Percentiles rank a stretch among this genome's conserved stretches.
Evolutionary conservation across 768 basidiomycete genomes (phyloP).

Genomic region (Hypsizygus marmoreus): DNA sequence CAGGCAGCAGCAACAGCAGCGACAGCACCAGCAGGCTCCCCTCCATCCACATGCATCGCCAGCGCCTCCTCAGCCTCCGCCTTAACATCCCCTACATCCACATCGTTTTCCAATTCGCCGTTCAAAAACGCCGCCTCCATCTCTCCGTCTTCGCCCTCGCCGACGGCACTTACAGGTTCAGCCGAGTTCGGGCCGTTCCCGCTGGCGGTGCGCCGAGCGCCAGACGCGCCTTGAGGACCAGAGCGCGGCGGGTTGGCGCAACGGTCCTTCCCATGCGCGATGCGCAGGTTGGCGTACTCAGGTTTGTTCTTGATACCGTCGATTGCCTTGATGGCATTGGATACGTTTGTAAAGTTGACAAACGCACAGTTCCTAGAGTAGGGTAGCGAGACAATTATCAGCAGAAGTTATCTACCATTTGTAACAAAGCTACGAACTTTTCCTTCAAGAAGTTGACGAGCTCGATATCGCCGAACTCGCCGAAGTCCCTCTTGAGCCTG

Average conservation of each 20-base stretch:
- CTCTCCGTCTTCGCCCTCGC: constrained; percentile 35
- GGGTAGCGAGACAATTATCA: too few relatives aligned
- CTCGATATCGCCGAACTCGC: constrained; percentile 95
- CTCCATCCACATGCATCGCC: constrained; percentile 48
- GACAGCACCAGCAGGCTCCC: constrained; percentile 25
- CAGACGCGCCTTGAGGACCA: constrained; percentile 70
- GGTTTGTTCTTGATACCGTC: constrained; percentile 91
- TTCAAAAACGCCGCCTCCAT: constrained; percentile 32
- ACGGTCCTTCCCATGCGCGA: constrained; percentile 94
- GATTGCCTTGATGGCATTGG: constrained; percentile 97
- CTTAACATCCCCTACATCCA: constrained; percentile 30
- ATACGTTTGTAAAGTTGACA: constrained; percentile 93
- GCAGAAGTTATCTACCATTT: too few relatives aligned
- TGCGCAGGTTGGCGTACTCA: constrained; percentile 86
- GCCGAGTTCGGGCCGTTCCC: constrained; percentile 33
- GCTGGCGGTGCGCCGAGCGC: constrained; percentile 43
- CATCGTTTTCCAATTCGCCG: too few relatives aligned
- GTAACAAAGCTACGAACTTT: constrained; percentile 65
- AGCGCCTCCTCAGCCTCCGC: constrained; percentile 29
- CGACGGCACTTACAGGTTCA: constrained; percentile 40
- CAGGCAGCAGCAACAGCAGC: too few relatives aligned
- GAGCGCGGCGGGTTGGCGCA: constrained; percentile 92
- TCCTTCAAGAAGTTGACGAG: constrained; percentile 94
- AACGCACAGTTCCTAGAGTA: constrained; percentile 85
- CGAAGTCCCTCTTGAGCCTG: constrained; percentile 89